Percentiles rank a stretch among this genome's conserved stretches.
Evolutionary conservation across 176 grass and related monocot genomes (phyloP).

Genomic region (Puccinellia tenuiflora): DNA sequence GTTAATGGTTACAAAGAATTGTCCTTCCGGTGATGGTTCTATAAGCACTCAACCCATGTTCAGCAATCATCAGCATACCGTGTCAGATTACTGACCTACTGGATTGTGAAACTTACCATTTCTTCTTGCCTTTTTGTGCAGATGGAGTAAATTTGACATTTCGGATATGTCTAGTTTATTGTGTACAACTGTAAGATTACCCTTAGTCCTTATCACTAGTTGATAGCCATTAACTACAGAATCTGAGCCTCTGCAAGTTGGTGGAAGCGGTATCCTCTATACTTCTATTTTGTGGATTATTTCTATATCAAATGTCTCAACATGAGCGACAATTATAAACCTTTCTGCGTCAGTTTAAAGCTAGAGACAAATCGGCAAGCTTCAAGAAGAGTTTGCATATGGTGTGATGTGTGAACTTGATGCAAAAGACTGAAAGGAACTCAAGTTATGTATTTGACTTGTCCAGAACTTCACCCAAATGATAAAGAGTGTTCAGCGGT

Average conservation of each 20-base stretch:
- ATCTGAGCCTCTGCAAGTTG: background rate
- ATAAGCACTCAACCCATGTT: background rate
- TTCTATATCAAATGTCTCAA: background rate
- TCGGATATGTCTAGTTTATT: background rate
- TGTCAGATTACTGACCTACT: conserved; percentile 8
- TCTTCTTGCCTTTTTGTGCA: background rate
- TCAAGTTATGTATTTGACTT: background rate
- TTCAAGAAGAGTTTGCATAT: background rate
- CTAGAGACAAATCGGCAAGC: background rate
- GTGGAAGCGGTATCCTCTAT: background rate
- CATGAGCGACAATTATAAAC: background rate
- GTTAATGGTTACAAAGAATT: background rate
- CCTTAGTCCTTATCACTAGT: background rate
- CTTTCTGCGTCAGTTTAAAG: background rate
- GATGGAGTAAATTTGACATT: background rate
- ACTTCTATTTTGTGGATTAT: background rate
- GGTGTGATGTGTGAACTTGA: background rate
- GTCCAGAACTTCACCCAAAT: background rate
- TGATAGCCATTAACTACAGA: background rate
- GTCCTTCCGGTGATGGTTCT: conserved; percentile 29
- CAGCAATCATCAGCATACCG: background rate
- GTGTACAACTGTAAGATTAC: background rate
- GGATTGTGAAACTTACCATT: background rate
- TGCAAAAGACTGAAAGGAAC: background rate
- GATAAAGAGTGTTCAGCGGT: background rate